Evolutionary conservation across 768 basidiomycete genomes (phyloP).

Genomic region (Russula sp.): DNA sequence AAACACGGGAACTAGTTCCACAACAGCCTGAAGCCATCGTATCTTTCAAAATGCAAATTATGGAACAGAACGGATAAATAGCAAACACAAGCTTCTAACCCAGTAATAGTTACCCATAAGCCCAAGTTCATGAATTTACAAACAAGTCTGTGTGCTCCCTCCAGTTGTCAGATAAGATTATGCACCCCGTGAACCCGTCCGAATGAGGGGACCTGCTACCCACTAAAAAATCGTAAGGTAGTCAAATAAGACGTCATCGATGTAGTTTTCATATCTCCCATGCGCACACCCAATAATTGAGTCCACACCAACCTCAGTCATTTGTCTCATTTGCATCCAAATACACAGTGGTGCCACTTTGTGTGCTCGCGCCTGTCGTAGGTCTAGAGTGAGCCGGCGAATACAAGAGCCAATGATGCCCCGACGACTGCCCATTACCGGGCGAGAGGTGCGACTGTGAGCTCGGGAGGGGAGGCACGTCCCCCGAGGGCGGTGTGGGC

Average conservation of each 20-base stretch:
- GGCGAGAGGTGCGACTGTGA: constrained; percentile 33
- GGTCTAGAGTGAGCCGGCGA: constrained; percentile 17
- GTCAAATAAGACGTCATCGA: not conserved
- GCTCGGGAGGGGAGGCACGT: constrained; percentile 30
- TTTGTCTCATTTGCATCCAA: not conserved
- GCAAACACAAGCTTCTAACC: not conserved
- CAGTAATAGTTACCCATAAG: too few species aligned
- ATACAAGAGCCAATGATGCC: constrained; percentile 24
- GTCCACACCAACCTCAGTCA: not conserved
- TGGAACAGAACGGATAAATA: not conserved
- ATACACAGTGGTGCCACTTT: constrained; percentile 21
- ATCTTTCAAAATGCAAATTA: not conserved
- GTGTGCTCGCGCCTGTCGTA: not conserved
- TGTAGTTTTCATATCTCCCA: not conserved
- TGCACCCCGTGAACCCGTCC: not conserved
- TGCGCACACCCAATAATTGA: too few species aligned
- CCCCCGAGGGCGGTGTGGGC: constrained; percentile 12
- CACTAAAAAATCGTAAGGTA: not conserved
- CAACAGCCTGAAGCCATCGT: not conserved
- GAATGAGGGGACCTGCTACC: not conserved
- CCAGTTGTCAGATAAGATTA: constrained; percentile 1
- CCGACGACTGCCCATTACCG: constrained; percentile 33
- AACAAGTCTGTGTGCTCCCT: not conserved
- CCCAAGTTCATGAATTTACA: not conserved
- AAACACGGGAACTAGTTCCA: too few species aligned